Conservation (phyloP, 768 basidiomycete species). For the Exsudoporus frostii region DNA sequence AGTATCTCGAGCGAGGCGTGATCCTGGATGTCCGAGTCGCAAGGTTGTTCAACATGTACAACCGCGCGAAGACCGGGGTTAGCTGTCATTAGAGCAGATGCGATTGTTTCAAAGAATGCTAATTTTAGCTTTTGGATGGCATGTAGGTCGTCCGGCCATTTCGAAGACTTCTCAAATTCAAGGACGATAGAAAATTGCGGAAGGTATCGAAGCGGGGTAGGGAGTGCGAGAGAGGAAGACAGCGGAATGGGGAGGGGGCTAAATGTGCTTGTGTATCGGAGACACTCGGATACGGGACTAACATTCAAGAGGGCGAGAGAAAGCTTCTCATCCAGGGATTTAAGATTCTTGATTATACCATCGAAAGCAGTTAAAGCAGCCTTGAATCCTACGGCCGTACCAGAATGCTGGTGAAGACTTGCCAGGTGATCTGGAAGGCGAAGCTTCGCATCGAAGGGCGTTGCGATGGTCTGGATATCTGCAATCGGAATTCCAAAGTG, state of each 20-base stretch:
- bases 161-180: constrained; percentile 88
- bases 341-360: constrained; percentile 68
- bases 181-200: constrained; percentile 72
- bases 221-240: constrained; percentile 49
- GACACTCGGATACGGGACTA: constrained; percentile 64
- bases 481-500: constrained; percentile 68
- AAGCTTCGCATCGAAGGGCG: constrained; percentile 54
- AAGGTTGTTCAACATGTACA: constrained; percentile 56
- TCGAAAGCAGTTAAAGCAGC: constrained; percentile 79
- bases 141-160: constrained; percentile 92
- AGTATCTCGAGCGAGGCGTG: constrained; percentile 71
- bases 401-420: constrained; percentile 32
- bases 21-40: constrained; percentile 60
- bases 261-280: constrained; percentile 84
- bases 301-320: constrained; percentile 78
- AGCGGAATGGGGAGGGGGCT: constrained; percentile 70
- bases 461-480: constrained; percentile 58
- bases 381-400: constrained; percentile 58
- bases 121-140: constrained; percentile 94
- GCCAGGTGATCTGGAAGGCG: constrained; percentile 56
- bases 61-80: constrained; percentile 50
- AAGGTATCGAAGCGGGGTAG: constrained; percentile 59
- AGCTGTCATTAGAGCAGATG: constrained; percentile 54
- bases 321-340: constrained; percentile 63
- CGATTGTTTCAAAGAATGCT: constrained; percentile 85